Base-by-base conservation (phyloP, 176 grass and related monocot species). In the Eleusine coracana region DNA sequence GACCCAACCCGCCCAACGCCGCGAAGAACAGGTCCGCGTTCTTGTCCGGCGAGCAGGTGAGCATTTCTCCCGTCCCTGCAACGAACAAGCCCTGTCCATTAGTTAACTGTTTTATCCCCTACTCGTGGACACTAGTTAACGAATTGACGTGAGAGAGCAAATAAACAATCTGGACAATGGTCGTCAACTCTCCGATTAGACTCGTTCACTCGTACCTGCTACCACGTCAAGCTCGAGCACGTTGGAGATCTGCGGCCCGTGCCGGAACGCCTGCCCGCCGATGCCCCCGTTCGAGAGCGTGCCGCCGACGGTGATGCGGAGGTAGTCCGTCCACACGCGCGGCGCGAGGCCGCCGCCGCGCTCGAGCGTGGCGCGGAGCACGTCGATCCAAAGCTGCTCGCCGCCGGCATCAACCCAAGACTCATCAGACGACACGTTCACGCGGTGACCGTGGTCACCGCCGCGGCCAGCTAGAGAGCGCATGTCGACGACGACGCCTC, bases 221-320 rank as follows among this genome's bases (percentile, higher is more conserved):
- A 96, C 76, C 20, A 96, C 88, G 66, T 96, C 91, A 7, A 96
- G 79, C 50, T 96, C 94, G 25, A 58, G 69, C 44, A 96, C 91
- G 28, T 91, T 91, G 40, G 94, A 74, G 70, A 90, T 90, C 85
- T 94, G 91, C 0, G 94, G 91, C 11, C 91, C 91, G 18, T 91
- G 84, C 39, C 85, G 85, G 73, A 97, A 97, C 12, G 85, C 82
- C 68, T 88, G 89, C 31, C 94, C 91, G 27, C 94, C 81, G 37
- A 94, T 83, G n/a, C 91, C 87, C 2, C 79, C 94, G n/a, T 97
- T 97, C 20, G 94, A 97, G 67, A 94, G 87, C 3, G 89, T 97
- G 29, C 91, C 91, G 20, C 87, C 91, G 60, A 94, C 82, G 0
- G 91, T 96, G 64, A 90, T 40, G 20, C 60, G 74, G 23, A 96